Conservation (phyloP, 208 protist genomes). For the Wallacemonas sp. region DNA sequence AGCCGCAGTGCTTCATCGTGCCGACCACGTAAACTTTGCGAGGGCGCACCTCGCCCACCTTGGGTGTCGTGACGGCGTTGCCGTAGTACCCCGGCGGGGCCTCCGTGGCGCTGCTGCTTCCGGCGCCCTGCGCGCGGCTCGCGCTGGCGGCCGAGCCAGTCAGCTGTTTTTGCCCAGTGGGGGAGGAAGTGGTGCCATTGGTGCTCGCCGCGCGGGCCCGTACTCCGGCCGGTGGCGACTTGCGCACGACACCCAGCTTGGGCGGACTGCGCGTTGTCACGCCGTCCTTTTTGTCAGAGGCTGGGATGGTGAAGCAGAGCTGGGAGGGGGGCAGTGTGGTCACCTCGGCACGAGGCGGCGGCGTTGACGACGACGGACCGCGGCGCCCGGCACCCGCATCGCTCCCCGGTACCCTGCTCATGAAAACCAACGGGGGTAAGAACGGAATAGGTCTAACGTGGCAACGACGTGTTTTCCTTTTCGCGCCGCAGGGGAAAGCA, state of each 20-base stretch:
- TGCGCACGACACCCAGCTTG: conserved; percentile 9
- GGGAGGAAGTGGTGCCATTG: neutral
- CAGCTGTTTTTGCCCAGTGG: neutral
- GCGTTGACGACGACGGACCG: neutral
- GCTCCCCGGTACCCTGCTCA: conserved; percentile 3
- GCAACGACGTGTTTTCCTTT: too few species aligned
- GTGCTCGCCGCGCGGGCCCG: conserved; percentile 6
- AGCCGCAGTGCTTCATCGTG: conserved; percentile 68
- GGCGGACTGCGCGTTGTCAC: neutral
- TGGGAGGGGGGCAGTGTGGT: neutral
- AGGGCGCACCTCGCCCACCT: conserved; percentile 7
- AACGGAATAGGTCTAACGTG: neutral
- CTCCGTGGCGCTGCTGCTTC: neutral
- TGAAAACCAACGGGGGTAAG: conserved; percentile 4
- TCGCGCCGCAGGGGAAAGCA: neutral
- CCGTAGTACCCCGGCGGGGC: conserved; percentile 1
- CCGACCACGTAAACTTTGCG: conserved; percentile 44
- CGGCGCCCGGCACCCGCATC: neutral
- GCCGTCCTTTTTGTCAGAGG: neutral
- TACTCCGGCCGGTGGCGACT: neutral
- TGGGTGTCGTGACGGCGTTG: neutral
- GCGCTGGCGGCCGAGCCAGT: neutral
- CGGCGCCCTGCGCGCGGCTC: neutral
- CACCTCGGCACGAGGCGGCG: neutral
- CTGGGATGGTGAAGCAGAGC: conserved; percentile 13